Percentiles rank a stretch among this genome's conserved stretches.
These are phyloP conservation scores for Cephalotrichum gorgonifer DNA, from an alignment of 2,329 filamentous ascomycete genomes.

Conservation along the genomic window DNA sequence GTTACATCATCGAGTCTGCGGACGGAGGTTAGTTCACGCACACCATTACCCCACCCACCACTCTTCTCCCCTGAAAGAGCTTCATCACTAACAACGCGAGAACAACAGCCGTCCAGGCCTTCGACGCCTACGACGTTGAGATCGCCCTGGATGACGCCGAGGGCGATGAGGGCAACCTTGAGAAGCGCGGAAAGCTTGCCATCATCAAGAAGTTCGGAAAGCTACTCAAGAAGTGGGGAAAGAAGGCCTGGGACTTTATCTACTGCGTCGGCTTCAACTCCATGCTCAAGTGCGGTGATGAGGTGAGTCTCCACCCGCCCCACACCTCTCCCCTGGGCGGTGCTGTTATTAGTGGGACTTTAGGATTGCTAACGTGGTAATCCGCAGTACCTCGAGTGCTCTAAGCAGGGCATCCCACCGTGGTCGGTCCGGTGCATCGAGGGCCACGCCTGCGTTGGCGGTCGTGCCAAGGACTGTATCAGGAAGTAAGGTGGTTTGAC, in stretches of 20 bases:
- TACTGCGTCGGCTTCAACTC: constrained; percentile 2
- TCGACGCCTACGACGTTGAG: neutral
- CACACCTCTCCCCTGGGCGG: too few relatives aligned
- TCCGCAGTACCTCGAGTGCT: too few relatives aligned
- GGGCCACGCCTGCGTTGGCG: too few relatives aligned
- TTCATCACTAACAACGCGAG: neutral
- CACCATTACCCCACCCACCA: neutral
- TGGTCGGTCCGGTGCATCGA: too few relatives aligned
- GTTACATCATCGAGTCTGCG: neutral
- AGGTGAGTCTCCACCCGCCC: too few relatives aligned
- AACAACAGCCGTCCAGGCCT: neutral
- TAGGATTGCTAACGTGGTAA: too few relatives aligned
- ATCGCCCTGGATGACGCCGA: neutral
- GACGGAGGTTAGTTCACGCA: neutral
- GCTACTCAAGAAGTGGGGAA: neutral
- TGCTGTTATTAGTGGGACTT: too few relatives aligned
- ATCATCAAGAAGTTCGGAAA: neutral
- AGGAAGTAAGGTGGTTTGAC: too few relatives aligned
- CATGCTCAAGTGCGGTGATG: neutral
- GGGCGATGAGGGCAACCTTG: neutral
- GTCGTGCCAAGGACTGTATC: too few relatives aligned
- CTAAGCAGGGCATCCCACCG: too few relatives aligned
- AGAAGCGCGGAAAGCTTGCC: neutral
- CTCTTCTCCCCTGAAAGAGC: neutral
- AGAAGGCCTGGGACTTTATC: constrained; percentile 1